A percentile compares a stretch with the other conserved stretches of the same genome.
Evolutionary conservation across 192 early-diverging fungal species (phyloP).

Genomic region (Geranomyces variabilis): DNA sequence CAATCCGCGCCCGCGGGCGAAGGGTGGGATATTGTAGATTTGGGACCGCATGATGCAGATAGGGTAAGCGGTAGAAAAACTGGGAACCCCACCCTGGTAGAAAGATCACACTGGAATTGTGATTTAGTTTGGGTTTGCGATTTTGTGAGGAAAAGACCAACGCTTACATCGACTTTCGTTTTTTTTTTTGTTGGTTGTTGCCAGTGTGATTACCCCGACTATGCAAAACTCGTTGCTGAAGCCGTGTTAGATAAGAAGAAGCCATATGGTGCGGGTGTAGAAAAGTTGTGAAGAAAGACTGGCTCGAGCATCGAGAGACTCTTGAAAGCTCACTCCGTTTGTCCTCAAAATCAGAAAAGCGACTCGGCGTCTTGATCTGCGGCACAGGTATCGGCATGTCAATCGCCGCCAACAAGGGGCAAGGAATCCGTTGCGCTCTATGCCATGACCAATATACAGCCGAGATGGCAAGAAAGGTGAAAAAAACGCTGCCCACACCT

Average conservation of each 20-base stretch:
- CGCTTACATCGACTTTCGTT: constrained; percentile 2
- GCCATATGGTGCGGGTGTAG: constrained; percentile 4
- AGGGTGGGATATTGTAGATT: constrained; percentile 29
- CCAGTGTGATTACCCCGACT: constrained; percentile 43
- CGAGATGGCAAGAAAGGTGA: constrained; percentile 38
- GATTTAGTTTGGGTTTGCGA: neutral
- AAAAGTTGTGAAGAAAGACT: neutral
- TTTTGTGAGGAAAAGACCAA: neutral
- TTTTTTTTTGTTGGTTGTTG: neutral
- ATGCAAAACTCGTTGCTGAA: constrained; percentile 29
- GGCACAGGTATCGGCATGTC: constrained; percentile 44
- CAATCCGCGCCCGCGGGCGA: neutral
- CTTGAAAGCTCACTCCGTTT: neutral
- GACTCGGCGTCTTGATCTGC: constrained; percentile 37
- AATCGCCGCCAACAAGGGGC: constrained; percentile 44
- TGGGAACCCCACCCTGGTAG: neutral
- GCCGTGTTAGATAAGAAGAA: constrained; percentile 16
- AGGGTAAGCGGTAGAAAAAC: constrained; percentile 15
- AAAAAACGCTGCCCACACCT: no score
- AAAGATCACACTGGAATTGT: neutral
- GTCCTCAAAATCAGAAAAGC: neutral
- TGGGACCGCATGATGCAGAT: constrained; percentile 11
- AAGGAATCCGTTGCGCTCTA: constrained; percentile 42
- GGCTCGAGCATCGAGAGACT: neutral
- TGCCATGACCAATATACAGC: constrained; percentile 44